A percentile compares a stretch with the other conserved stretches of the same genome.
Evolutionary conservation across 805 yeast species (phyloP).

Genomic region (Candida sanyiensis): DNA sequence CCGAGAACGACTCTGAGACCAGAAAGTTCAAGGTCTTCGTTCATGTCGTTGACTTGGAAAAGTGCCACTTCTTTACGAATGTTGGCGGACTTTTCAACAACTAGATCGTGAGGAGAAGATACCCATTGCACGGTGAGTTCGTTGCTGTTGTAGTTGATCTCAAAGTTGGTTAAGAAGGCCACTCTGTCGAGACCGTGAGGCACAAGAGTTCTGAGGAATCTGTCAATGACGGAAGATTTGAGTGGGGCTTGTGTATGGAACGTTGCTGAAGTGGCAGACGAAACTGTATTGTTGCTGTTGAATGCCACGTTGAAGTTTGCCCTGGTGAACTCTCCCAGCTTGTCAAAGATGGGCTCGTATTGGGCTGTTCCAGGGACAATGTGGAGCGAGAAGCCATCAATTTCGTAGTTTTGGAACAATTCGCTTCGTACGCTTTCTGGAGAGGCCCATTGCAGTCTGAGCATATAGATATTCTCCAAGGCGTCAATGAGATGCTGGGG

Average conservation of each 20-base stretch:
- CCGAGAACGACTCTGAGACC: constrained; percentile 20
- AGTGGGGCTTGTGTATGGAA: constrained; percentile 13
- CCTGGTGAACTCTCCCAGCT: constrained; percentile 15
- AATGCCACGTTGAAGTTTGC: constrained; percentile 13
- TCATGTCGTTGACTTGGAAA: constrained; percentile 14
- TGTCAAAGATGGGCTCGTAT: constrained; percentile 21
- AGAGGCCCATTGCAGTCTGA: constrained; percentile 20
- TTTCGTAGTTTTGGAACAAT: constrained; percentile 19
- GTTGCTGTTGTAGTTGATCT: constrained; percentile 14
- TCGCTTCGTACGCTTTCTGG: constrained; percentile 3
- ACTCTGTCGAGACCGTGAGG: constrained; percentile 16
- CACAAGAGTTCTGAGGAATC: constrained; percentile 14
- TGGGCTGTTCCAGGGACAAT: constrained; percentile 17
- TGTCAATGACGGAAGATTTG: constrained; percentile 17
- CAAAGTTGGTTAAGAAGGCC: constrained; percentile 19
- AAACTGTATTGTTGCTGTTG: constrained; percentile 12
- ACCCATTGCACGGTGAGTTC: constrained; percentile 17
- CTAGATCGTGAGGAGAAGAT: constrained; percentile 18
- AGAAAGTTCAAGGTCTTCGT: constrained; percentile 19
- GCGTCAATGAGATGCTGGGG: constrained; percentile 14
- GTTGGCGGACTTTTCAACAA: constrained; percentile 6
- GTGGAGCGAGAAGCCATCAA: constrained; percentile 17
- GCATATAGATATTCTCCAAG: constrained; percentile 13
- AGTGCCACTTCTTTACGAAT: constrained; percentile 24
- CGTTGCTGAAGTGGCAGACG: constrained; percentile 22